phyloP scores from a whole-genome alignment of 2,329 filamentous ascomycete species.

The Pseudogymnoascus sp. region DNA sequence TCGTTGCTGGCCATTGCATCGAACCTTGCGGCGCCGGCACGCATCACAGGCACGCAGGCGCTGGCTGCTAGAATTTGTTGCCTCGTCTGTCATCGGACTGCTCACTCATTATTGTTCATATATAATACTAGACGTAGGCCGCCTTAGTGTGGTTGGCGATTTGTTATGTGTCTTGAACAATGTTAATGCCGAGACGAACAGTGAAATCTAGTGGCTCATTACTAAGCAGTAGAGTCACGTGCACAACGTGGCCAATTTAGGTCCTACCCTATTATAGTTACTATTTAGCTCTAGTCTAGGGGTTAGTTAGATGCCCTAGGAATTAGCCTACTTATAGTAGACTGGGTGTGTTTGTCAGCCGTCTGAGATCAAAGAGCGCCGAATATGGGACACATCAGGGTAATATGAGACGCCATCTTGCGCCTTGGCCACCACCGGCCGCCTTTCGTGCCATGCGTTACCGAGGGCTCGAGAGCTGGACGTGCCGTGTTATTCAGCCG shows the following conservation, averaged over 20 bases:
- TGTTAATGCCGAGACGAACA: neutral
- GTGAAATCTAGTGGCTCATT: neutral
- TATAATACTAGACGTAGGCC: neutral
- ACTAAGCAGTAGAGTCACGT: neutral
- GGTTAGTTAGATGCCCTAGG: too few relatives aligned
- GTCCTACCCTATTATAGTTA: too few relatives aligned
- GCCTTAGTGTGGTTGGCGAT: neutral
- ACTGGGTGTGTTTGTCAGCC: too few relatives aligned
- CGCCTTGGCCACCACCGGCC: neutral
- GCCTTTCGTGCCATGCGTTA: neutral
- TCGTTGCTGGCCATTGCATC: slow-evolving; percentile 44
- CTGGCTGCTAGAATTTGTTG: neutral
- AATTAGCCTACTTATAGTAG: too few relatives aligned
- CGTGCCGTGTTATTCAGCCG: neutral
- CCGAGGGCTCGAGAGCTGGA: neutral
- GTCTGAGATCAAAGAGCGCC: neutral
- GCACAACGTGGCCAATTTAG: too few relatives aligned
- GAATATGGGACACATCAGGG: neutral
- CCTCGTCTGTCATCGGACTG: neutral
- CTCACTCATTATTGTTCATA: neutral
- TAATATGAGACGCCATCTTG: neutral
- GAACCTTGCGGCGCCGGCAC: slow-evolving; percentile 53
- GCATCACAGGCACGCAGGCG: slow-evolving; percentile 42
- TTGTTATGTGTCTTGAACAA: neutral
- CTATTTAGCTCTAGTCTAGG: too few relatives aligned